phyloP scores from a whole-genome alignment of 257 asterid species.

The Avicennia marina region DNA sequence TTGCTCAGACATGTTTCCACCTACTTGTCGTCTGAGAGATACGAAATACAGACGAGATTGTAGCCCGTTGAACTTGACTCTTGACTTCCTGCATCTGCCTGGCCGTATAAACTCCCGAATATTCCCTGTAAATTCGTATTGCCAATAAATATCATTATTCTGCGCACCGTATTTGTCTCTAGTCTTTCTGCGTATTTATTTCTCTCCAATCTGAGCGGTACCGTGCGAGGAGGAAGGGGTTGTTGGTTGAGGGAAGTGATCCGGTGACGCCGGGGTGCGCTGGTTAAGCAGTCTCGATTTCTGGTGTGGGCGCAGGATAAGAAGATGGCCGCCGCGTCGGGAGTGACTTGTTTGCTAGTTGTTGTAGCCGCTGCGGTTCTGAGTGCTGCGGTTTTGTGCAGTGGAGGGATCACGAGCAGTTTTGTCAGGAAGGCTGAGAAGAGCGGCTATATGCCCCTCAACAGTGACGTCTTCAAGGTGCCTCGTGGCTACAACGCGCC shows the following conservation, averaged over 20 bases:
- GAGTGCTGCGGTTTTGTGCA: constrained; percentile 47
- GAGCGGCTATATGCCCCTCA: constrained; percentile 65
- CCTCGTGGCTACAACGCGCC: constrained; percentile 94
- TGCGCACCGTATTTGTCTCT: too few species aligned
- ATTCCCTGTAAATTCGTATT: too few species aligned
- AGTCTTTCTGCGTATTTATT: too few species aligned
- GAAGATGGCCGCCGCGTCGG: constrained; percentile 24
- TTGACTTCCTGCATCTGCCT: too few species aligned
- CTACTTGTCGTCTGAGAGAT: too few species aligned
- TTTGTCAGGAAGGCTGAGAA: constrained; percentile 54
- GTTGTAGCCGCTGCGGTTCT: constrained; percentile 32
- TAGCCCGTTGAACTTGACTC: too few species aligned
- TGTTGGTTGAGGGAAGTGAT: constrained; percentile 1
- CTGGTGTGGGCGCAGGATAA: neutral
- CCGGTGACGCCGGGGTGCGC: constrained; percentile 9
- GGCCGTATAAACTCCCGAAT: too few species aligned
- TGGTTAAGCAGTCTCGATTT: neutral
- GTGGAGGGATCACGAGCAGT: constrained; percentile 62
- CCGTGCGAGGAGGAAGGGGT: too few species aligned
- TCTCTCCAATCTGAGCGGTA: too few species aligned
- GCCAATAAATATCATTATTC: too few species aligned
- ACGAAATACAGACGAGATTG: too few species aligned
- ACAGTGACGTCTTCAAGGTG: constrained; percentile 68
- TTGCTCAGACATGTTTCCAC: too few species aligned
- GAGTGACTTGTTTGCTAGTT: constrained; percentile 8